Evolutionary conservation across 1,284 basidiomycete genomes (phyloP), one percentile per base, ranked within the genome.

Genomic region (Sporisorium iseilematis-ciliati): DNA sequence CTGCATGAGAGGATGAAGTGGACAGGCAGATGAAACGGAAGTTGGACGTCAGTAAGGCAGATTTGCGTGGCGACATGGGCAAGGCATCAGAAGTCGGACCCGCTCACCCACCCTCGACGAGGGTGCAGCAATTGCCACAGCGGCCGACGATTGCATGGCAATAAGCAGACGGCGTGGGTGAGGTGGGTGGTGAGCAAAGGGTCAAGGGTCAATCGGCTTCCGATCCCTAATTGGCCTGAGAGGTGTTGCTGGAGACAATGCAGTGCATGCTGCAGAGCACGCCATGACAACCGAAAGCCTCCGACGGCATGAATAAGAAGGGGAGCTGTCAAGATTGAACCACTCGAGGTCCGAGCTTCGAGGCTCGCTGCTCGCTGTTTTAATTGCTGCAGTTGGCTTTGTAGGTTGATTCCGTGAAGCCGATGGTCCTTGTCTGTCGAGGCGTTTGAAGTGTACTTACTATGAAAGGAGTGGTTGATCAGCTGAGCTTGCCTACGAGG

Each of bases 1-100:
- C 65, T 68, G 65, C 60, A 63, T 55, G 35, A 23, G 23, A 43
- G 53, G 29, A 59, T 40, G 65, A 68, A 63, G 55, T 26, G 43
- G 14, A 14, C 21, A 38, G 5, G 23, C 31, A 35, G 54, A 68
- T 58, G 59, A 58, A 53, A 31, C 49, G 46, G 56, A 23, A 55
- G 58, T 62, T 61, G 58, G 21, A 18, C 7, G 54, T 67, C 50
- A 68, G 60, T 63, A 29, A 57, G 38, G 25, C 14, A 52, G 40
- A 54, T 57, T 43, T 68, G 49, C 54, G 48, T 68, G 43, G 43
- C 49, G 50, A 52, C 43, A 38, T 18, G 20, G 12, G 31, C 49
- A 21, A 38, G 29, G 38, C 35, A 26, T 31, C 23, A 38, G 14
- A 50, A 21, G 11, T 48, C 25, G 43, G 25, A 14, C 21, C 46